Percentiles rank a stretch among this genome's conserved stretches.
Evolutionary conservation across 2,329 filamentous ascomycete genomes (phyloP).

Genomic region (Monosporascus cannonballus): DNA sequence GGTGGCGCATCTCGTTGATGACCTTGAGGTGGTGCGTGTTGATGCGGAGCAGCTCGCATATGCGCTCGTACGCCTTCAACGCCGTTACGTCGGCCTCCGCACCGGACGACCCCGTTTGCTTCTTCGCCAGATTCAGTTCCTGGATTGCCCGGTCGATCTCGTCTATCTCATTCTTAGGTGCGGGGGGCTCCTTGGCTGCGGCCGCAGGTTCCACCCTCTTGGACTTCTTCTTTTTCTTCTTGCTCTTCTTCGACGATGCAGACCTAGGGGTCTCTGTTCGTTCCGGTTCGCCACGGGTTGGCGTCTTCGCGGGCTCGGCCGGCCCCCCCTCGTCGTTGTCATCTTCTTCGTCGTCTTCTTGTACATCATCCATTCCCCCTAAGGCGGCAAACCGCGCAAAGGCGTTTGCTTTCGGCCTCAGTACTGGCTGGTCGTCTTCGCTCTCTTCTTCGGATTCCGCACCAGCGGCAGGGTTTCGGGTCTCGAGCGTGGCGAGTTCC

Average conservation of each 20-base stretch:
- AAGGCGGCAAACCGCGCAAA: conserved; percentile 48
- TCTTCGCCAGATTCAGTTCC: conserved; percentile 21
- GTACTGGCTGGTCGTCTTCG: conserved; percentile 27
- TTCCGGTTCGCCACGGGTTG: conserved; percentile 14
- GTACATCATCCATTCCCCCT: conserved; percentile 35
- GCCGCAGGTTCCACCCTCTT: conserved; percentile 20
- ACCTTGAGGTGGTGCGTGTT: conserved; percentile 72
- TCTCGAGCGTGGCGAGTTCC: conserved; percentile 33
- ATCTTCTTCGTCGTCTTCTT: conserved; percentile 30
- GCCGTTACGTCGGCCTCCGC: conserved; percentile 3
- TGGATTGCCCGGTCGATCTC: conserved; percentile 50
- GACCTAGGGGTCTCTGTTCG: conserved; percentile 9
- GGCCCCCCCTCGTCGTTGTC: conserved; percentile 21
- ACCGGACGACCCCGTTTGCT: conserved; percentile 6
- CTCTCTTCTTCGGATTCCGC: conserved; percentile 22
- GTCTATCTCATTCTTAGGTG: conserved; percentile 31
- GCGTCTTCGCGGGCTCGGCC: conserved; percentile 7
- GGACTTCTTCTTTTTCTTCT: conserved; percentile 31
- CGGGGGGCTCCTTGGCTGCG: conserved; percentile 8
- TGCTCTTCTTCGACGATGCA: conserved; percentile 30
- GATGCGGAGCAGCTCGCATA: conserved; percentile 40
- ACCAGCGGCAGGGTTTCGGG: conserved; percentile 31
- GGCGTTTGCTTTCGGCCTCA: conserved; percentile 36
- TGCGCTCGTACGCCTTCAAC: conserved; percentile 22
- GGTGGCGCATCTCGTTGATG: conserved; percentile 77